Conservation (phyloP, 2,329 filamentous ascomycete species). For the Neofusicoccum laricinum region DNA sequence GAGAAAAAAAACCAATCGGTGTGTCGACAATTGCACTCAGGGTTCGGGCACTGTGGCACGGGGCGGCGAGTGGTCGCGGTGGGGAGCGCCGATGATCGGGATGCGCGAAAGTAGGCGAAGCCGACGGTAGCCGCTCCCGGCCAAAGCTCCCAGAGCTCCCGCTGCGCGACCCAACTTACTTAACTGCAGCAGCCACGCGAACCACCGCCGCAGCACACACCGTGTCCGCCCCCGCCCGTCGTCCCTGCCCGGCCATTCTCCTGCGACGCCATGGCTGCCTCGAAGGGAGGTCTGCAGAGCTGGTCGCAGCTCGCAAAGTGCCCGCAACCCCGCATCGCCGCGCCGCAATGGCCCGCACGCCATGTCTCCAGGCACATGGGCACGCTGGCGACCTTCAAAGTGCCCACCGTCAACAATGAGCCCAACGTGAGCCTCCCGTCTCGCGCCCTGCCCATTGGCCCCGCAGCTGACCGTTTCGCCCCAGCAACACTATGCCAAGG, state of each 20-base stretch:
- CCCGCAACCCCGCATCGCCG: constrained; percentile 6
- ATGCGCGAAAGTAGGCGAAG: not conserved
- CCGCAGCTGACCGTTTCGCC: constrained; percentile 1
- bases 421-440: constrained; percentile 69
- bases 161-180: not conserved
- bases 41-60: not conserved
- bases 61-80: not conserved
- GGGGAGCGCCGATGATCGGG: constrained; percentile 11
- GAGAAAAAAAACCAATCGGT: not conserved
- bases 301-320: not conserved
- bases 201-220: not conserved
- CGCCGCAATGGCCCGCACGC: constrained; percentile 8
- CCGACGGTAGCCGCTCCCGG: constrained; percentile 2
- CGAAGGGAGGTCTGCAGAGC: constrained; percentile 7
- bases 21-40: not conserved
- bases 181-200: not conserved
- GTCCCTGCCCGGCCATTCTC: not conserved
- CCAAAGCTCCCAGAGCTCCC: not conserved
- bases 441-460: not conserved
- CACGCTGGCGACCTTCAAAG: constrained; percentile 79
- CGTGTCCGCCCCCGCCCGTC: not conserved
- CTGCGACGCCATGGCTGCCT: not conserved
- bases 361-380: constrained; percentile 36
- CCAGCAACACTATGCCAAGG: constrained; percentile 86
- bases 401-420: constrained; percentile 85